phyloP scores from a whole-genome alignment of 108 stramenopile genomes.

The Skeletonema grethae region DNA sequence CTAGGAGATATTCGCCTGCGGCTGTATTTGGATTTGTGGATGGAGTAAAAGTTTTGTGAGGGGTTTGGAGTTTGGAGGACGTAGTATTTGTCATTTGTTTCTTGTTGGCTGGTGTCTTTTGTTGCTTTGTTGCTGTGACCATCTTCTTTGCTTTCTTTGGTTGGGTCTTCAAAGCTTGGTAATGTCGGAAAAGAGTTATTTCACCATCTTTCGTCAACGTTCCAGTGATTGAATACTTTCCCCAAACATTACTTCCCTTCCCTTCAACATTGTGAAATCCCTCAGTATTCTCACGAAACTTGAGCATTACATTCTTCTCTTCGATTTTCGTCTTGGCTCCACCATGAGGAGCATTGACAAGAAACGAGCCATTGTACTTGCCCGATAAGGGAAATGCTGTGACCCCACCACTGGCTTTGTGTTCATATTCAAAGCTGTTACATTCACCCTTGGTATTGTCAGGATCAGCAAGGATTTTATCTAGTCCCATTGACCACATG shows the following conservation, averaged over 20 bases:
- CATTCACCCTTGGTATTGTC: constrained; percentile 63
- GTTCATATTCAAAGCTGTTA: constrained; percentile 86
- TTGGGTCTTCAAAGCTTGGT: constrained; percentile 43
- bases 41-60: constrained; percentile 1
- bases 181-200: constrained; percentile 84
- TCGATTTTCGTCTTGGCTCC: constrained; percentile 59
- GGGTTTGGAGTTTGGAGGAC: not conserved
- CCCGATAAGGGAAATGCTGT: constrained; percentile 75
- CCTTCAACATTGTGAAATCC: constrained; percentile 90
- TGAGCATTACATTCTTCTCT: constrained; percentile 75
- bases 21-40: constrained; percentile 3
- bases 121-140: not conserved
- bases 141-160: constrained; percentile 12
- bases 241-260: constrained; percentile 75
- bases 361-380: constrained; percentile 83
- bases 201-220: constrained; percentile 66
- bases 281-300: constrained; percentile 76
- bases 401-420: constrained; percentile 59
- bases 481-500: constrained; percentile 76
- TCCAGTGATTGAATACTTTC: constrained; percentile 86
- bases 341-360: constrained; percentile 54
- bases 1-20: constrained; percentile 53
- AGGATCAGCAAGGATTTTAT: constrained; percentile 67
- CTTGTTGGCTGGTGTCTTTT: not conserved
- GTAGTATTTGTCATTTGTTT: not conserved